Evolutionary conservation across 2,329 filamentous ascomycete species (phyloP).

Genomic region (Monilinia polystroma): DNA sequence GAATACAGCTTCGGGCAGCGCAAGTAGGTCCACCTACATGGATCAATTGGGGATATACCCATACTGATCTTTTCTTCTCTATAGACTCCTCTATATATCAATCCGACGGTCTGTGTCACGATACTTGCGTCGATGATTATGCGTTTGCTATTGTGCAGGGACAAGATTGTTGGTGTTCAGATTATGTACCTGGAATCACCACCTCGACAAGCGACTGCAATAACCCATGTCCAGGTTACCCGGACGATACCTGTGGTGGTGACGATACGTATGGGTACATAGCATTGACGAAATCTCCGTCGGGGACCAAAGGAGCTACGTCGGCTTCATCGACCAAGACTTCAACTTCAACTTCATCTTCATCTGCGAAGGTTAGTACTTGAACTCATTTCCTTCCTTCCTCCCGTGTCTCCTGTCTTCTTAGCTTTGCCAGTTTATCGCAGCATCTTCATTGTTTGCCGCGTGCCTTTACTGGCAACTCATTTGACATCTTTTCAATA

Average conservation of each 20-base stretch:
- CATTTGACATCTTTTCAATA: slow-evolving; percentile 38
- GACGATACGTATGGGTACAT: slow-evolving; percentile 65
- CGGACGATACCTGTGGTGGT: slow-evolving; percentile 64
- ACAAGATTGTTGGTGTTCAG: slow-evolving; percentile 71
- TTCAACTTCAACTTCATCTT: slow-evolving; percentile 25
- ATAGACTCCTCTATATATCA: slow-evolving; percentile 59
- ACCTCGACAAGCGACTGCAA: slow-evolving; percentile 50
- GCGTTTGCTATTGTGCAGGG: slow-evolving; percentile 69
- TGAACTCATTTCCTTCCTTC: not conserved
- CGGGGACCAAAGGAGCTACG: slow-evolving; percentile 51
- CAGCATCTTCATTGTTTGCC: slow-evolving; percentile 13
- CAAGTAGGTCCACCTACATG: slow-evolving; percentile 43
- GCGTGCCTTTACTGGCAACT: slow-evolving; percentile 35
- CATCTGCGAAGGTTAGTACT: slow-evolving; percentile 33
- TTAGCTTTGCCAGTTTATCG: slow-evolving; percentile 10
- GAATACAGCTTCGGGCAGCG: slow-evolving; percentile 46
- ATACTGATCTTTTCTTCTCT: slow-evolving; percentile 24
- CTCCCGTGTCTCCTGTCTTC: slow-evolving; percentile 11
- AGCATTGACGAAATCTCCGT: slow-evolving; percentile 50
- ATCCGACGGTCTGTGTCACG: slow-evolving; percentile 67
- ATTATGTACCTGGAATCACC: slow-evolving; percentile 58
- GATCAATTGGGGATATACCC: not conserved
- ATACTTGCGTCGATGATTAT: slow-evolving; percentile 55
- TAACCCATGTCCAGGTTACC: slow-evolving; percentile 66
- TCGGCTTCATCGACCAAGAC: slow-evolving; percentile 25